Conservation (phyloP, 2,329 filamentous ascomycete species). For the Celoporthe dispersa region DNA sequence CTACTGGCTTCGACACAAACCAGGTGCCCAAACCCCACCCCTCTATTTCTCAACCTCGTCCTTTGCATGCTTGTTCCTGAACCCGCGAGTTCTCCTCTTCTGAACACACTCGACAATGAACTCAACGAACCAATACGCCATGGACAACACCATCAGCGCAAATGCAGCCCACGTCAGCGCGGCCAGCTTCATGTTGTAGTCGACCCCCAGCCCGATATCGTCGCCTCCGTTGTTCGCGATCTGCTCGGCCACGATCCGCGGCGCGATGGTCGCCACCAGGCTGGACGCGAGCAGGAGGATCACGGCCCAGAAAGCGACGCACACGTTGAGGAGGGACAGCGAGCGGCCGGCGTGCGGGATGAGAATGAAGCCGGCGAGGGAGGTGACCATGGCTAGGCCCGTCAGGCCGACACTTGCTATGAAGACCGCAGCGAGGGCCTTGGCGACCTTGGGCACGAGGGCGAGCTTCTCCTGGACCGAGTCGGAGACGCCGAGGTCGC, state of each 20-base stretch:
- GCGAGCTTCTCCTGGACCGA: conserved; percentile 31
- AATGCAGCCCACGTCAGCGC: conserved; percentile 53
- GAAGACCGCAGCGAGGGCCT: conserved; percentile 32
- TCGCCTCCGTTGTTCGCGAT: conserved; percentile 37
- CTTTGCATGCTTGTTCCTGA: not conserved
- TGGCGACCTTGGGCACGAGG: conserved; percentile 30
- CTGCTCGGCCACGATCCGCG: conserved; percentile 46
- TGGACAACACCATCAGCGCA: conserved; percentile 46
- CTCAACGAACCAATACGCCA: conserved; percentile 21
- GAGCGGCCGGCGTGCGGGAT: conserved; percentile 24
- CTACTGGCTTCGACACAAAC: not conserved
- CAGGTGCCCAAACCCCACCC: not conserved
- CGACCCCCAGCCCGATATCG: conserved; percentile 50
- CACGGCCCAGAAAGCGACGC: conserved; percentile 43
- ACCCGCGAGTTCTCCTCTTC: conserved; percentile 11
- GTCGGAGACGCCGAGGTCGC: conserved; percentile 30
- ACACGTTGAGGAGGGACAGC: conserved; percentile 43
- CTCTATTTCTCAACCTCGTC: not conserved
- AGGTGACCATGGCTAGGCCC: conserved; percentile 30
- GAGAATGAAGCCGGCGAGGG: conserved; percentile 26
- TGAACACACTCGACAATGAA: conserved; percentile 19
- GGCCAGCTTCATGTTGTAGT: conserved; percentile 49
- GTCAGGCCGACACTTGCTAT: conserved; percentile 31
- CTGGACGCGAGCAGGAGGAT: conserved; percentile 47
- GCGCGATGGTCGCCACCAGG: conserved; percentile 47